Percentiles rank a stretch among this genome's conserved stretches.
Evolutionary conservation across 768 basidiomycete species (phyloP).

Genomic region (Tylopilus sp.): DNA sequence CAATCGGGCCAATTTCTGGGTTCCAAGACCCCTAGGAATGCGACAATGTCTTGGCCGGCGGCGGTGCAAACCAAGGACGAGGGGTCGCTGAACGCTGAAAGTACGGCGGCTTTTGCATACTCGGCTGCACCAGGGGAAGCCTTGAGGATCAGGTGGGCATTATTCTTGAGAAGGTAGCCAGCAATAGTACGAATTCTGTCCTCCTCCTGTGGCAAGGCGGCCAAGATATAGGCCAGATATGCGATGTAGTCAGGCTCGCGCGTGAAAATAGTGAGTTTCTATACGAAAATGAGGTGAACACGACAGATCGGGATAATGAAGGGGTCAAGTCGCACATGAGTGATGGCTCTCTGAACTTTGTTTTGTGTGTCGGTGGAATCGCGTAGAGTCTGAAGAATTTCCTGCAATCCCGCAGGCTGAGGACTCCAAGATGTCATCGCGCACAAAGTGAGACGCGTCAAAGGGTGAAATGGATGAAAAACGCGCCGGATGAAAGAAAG

Average conservation of each 20-base stretch:
- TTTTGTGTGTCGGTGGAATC: constrained; percentile 82
- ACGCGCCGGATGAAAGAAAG: constrained; percentile 33
- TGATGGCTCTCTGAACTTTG: constrained; percentile 73
- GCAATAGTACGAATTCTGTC: constrained; percentile 94
- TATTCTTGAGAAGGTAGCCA: constrained; percentile 96
- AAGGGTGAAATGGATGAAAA: constrained; percentile 12
- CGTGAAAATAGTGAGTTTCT: constrained; percentile 89
- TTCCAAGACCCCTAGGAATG: constrained; percentile 83
- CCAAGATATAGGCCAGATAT: constrained; percentile 93
- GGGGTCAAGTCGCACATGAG: constrained; percentile 55
- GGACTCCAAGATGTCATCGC: constrained; percentile 79
- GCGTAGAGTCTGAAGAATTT: constrained; percentile 89
- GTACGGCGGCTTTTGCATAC: constrained; percentile 72
- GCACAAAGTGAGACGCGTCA: constrained; percentile 30
- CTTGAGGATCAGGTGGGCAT: constrained; percentile 72
- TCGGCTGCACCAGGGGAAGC: constrained; percentile 62
- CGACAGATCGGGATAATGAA: constrained; percentile 15
- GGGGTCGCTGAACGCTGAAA: constrained; percentile 77
- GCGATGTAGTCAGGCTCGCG: constrained; percentile 91
- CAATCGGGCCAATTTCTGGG: constrained; percentile 96
- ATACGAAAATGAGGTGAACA: constrained; percentile 19
- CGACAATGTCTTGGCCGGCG: constrained; percentile 88
- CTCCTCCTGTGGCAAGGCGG: constrained; percentile 75
- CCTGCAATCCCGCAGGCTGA: constrained; percentile 80
- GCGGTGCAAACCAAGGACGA: constrained; percentile 91